Conservation (phyloP, 306 rosid species). For the Glycine tomentella region DNA sequence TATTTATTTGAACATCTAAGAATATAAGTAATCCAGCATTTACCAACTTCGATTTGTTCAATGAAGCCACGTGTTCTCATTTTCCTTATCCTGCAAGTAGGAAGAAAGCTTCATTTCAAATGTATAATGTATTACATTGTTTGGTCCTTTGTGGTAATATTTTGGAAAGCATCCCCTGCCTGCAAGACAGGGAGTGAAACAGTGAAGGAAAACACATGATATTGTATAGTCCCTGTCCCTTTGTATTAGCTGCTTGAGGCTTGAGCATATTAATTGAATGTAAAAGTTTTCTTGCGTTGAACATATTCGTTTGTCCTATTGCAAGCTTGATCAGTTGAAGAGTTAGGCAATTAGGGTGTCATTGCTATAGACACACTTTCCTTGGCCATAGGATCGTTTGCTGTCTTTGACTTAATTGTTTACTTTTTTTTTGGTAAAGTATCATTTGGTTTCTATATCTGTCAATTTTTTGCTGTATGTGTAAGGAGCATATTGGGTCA, state of each 20-base stretch:
- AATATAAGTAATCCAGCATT: constrained; percentile 28
- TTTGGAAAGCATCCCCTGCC: constrained; percentile 23
- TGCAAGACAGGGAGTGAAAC: constrained; percentile 1
- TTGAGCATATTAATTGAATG: not conserved
- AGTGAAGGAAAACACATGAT: constrained; percentile 17
- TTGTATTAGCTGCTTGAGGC: constrained; percentile 5
- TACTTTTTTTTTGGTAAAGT: not conserved
- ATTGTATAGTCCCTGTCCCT: constrained; percentile 1
- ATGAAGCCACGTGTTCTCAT: constrained; percentile 31
- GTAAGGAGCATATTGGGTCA: too few relatives aligned
- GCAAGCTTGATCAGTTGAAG: not conserved
- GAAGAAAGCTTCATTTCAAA: constrained; percentile 15
- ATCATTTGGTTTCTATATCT: too few relatives aligned
- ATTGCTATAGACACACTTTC: not conserved
- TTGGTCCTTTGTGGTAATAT: constrained; percentile 36
- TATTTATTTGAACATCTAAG: constrained; percentile 27
- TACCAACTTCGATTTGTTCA: constrained; percentile 20
- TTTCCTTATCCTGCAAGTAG: constrained; percentile 37
- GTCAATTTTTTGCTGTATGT: too few relatives aligned
- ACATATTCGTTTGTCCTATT: not conserved
- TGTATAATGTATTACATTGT: constrained; percentile 17
- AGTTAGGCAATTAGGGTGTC: not conserved
- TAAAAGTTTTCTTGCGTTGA: not conserved
- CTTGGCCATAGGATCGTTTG: not conserved
- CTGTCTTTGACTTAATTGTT: not conserved